Base-by-base conservation (phyloP, 2,329 filamentous ascomycete genomes). In the Trichoderma endophyticum region DNA sequence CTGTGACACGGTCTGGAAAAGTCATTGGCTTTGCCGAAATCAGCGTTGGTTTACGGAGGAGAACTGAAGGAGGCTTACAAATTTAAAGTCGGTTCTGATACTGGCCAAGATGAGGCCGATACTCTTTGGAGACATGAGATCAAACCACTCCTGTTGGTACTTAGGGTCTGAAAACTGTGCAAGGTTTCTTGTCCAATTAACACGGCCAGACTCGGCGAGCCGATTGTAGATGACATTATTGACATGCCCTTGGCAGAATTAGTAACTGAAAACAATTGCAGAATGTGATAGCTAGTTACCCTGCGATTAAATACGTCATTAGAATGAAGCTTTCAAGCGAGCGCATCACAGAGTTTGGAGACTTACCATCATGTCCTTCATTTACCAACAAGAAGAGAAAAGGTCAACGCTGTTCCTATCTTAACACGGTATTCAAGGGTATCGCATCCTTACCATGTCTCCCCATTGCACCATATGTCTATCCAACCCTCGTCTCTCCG, bases 211-310 rank as follows among this genome's bases (percentile, higher is more conserved):
- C 80, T 98, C 95, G 43, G 94, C 94, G 80, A 93, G 97, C 73
- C 92, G 88, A 76, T 92, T 90, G 81, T 97, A 97, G 75, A 88
- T 89, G 74, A 95, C 90, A 77, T 97, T 97, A 80, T 97, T 97
- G 63, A 97, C 92, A 80, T 97, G 94, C 8, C 78, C 79, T 81
- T 43, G 26, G 18, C 4, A n/a, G 1, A 32, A 7, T 71, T 28
- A 71, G 68, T 32, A 39, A 11, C 5, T 30, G 2, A 2, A 21
- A 64, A 9, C 9, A 18, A 32, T 5, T 64, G 28, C 14, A 18
- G 15, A 32, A 14, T 8, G 14, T 43, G 2, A 6, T 3, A 11
- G 21, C 9, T 3, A 12, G 39, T 64, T 64, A 71, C 68, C 68
- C 68, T 71, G 24, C 12, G 30, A 64, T 48, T 14, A 57, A 48